Conservation (phyloP, 169 alveolate genomes). For the Plasmodium coatneyi region DNA sequence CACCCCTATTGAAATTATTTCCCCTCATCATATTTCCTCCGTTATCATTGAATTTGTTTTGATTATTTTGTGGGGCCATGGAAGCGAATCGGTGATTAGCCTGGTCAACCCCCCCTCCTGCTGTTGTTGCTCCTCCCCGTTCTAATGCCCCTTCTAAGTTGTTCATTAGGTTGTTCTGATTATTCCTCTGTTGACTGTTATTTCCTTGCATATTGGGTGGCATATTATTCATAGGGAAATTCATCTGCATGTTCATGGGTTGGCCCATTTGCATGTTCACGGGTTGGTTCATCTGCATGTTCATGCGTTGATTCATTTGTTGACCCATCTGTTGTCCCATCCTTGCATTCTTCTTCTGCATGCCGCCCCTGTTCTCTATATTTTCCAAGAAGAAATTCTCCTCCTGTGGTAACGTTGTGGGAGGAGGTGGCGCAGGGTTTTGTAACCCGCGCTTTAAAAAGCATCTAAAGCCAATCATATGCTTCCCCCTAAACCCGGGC, state of each 20-base stretch:
- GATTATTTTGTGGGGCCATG: not conserved
- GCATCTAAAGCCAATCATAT: slow-evolving; percentile 69
- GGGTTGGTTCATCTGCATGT: not conserved
- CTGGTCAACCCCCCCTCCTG: not conserved
- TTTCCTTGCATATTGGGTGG: not conserved
- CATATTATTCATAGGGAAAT: not conserved
- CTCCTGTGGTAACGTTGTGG: slow-evolving; percentile 1
- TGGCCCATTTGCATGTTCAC: not conserved
- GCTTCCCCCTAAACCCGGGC: slow-evolving; percentile 69
- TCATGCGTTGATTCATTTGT: not conserved
- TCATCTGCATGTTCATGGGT: slow-evolving; percentile 2
- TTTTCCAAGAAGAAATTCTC: not conserved
- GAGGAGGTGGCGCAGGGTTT: slow-evolving; percentile 50
- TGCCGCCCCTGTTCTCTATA: slow-evolving; percentile 11
- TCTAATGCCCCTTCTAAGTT: not conserved
- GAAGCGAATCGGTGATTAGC: not conserved
- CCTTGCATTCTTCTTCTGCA: slow-evolving; percentile 29
- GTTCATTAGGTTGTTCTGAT: not conserved
- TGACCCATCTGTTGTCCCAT: not conserved
- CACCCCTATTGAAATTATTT: slow-evolving; percentile 24
- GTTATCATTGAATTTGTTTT: slow-evolving; percentile 3
- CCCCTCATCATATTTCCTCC: not conserved
- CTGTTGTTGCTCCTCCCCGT: not conserved
- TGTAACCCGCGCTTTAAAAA: slow-evolving; percentile 62
- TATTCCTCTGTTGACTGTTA: slow-evolving; percentile 10